Evolutionary conservation across 441 rosid genomes (phyloP).

Genomic region (Geranium incanum): DNA sequence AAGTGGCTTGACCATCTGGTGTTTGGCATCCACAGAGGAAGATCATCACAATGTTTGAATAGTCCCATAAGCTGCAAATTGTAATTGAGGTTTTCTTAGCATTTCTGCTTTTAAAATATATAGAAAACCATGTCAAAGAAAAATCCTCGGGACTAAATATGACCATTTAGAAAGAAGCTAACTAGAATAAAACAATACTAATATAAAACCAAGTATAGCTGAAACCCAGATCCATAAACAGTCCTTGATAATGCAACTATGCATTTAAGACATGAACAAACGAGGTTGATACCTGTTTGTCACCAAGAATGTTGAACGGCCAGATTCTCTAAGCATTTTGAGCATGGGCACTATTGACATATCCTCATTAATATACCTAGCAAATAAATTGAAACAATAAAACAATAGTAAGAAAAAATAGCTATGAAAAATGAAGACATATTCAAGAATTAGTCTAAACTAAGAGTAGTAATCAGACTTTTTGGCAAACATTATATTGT

Average conservation of each 20-base stretch:
- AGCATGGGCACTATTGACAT: conserved; percentile 65
- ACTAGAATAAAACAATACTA: too few relatives aligned
- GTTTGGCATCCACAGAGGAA: conserved; percentile 66
- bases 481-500: too few relatives aligned
- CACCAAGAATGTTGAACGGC: conserved; percentile 86
- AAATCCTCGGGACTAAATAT: neutral
- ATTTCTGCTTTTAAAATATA: neutral
- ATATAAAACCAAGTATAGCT: too few relatives aligned
- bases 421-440: neutral
- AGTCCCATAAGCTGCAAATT: conserved; percentile 93
- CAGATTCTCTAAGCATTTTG: conserved; percentile 79
- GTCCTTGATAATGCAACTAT: too few relatives aligned
- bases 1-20: conserved; percentile 29
- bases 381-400: conserved; percentile 12
- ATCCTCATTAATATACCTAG: conserved; percentile 78
- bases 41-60: conserved; percentile 91
- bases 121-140: neutral
- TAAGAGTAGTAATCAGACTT: too few relatives aligned
- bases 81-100: neutral
- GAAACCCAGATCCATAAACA: too few relatives aligned
- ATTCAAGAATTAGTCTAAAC: conserved; percentile 1
- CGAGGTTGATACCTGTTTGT: conserved; percentile 56
- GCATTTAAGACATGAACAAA: too few relatives aligned
- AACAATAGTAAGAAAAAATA: neutral
- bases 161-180: neutral